Conservation (phyloP, 257 asterid species). For the Solanum etuberosum region DNA sequence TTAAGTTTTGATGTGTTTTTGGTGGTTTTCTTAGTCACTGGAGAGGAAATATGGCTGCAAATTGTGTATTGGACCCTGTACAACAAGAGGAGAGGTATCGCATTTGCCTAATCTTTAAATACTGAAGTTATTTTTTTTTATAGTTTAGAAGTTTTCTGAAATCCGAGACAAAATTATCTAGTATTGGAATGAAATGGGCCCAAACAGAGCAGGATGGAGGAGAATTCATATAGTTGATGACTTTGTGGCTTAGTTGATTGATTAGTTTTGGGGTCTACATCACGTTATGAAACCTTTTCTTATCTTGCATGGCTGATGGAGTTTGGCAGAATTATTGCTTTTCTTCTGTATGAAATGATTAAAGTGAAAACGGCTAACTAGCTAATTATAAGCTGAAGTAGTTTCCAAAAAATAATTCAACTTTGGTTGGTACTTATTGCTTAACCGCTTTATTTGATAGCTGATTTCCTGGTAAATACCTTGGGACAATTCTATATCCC, state of each 20-base stretch:
- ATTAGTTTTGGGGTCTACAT: neutral
- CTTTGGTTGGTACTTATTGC: neutral
- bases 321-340: neutral
- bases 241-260: neutral
- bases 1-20: neutral
- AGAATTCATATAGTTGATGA: neutral
- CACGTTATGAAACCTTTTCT: neutral
- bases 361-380: neutral
- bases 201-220: neutral
- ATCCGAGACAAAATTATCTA: neutral
- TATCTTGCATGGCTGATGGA: neutral
- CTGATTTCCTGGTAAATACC: neutral
- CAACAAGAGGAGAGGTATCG: conserved; percentile 7
- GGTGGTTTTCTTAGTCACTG: neutral
- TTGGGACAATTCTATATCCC: neutral
- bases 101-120: neutral
- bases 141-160: neutral
- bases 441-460: neutral
- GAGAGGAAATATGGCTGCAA: conserved; percentile 9
- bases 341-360: neutral
- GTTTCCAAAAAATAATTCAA: neutral
- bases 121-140: neutral
- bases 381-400: neutral
- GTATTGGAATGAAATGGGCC: neutral
- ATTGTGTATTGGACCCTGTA: conserved; percentile 6